Base-by-base conservation (phyloP, 257 asterid species). In the Leptodermis oblonga region DNA sequence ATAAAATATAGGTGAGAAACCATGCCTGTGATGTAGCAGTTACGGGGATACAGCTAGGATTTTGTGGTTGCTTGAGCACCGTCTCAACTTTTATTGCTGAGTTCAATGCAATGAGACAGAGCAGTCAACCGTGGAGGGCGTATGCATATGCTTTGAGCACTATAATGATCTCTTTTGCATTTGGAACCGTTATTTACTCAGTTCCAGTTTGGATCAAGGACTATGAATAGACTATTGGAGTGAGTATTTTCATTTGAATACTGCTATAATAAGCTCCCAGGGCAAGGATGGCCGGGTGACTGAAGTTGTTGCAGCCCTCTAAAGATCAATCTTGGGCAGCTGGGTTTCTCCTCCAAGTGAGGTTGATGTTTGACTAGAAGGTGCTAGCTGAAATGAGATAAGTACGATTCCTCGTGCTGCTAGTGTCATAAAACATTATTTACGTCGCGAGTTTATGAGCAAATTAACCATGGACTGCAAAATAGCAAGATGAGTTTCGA, bases 11-110 rank as follows among this genome's bases (percentile, higher is more conserved):
- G 97, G 90, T 83, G 34, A 71, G 73, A 2, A 84, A 80, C 0
- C 56, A 59, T 61, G 64, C 67, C 1, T 86, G 89, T 18, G 74
- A 82, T 42, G 87, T 91, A 0, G 85, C 76, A 56, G 92, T 83
- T 39, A 72, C 81, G 0, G 95, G 89, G 33, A 54, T 91, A 43
- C 96, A 91, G 30, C 68, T 90, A 1, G 99, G 99, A 36, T 73
- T 91, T 51, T 81, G 91, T 7, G 99, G 99, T 22, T 93, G 97
- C 71, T 75, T 92, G 13, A 87, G 97, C 62, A 88, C 92, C 0
- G 95, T 92, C 31, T 89, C 95, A 12, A 89, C 97, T 51, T 86
- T 88, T 76, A 30, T 89, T n/a, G 92, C 92, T 7, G 96, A 91
- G 67, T 89, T 89, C 62, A 84, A 89, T 68, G 86, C 87, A 4